A percentile compares a stretch with the other conserved stretches of the same genome.
phyloP scores from a whole-genome alignment of 495 filamentous ascomycete genomes.

The Lasiosphaeriaceae sp. region DNA sequence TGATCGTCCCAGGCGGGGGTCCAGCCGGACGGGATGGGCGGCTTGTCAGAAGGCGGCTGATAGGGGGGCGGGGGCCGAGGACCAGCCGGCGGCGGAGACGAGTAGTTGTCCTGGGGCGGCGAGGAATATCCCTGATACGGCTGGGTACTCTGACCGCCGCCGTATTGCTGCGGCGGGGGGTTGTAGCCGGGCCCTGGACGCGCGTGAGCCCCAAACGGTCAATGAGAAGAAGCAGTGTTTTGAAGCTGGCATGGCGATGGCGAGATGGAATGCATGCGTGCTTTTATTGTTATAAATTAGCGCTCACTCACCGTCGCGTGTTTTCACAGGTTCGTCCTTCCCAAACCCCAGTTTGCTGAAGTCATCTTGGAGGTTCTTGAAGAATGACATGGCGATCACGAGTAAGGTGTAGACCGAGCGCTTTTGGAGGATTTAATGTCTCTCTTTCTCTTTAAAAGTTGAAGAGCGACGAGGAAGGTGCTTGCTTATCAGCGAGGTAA shows the following conservation, averaged over 20 bases:
- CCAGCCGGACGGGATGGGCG: slow-evolving; percentile 58
- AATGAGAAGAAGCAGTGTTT: too few relatives aligned
- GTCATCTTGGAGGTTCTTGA: slow-evolving; percentile 28
- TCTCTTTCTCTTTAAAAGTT: not conserved
- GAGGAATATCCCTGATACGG: slow-evolving; percentile 1
- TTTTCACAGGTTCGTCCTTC: slow-evolving; percentile 9
- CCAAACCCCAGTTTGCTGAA: slow-evolving; percentile 17
- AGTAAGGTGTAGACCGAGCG: not conserved
- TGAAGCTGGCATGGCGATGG: too few relatives aligned
- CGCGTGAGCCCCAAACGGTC: too few relatives aligned
- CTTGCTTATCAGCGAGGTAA: slow-evolving; percentile 2
- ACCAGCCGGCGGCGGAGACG: slow-evolving; percentile 2
- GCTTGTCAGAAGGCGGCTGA: slow-evolving; percentile 41
- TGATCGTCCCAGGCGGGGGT: slow-evolving; percentile 54
- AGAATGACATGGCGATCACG: slow-evolving; percentile 22
- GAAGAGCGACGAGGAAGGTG: not conserved
- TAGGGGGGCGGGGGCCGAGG: slow-evolving; percentile 36
- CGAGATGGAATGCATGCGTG: too few relatives aligned
- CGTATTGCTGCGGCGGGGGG: slow-evolving; percentile 24
- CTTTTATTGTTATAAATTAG: too few relatives aligned
- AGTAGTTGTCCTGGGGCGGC: slow-evolving; percentile 14
- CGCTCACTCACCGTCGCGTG: slow-evolving; percentile 1
- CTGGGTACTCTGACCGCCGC: slow-evolving; percentile 21
- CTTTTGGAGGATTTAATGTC: not conserved
- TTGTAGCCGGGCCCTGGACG: not conserved